Percentiles rank a stretch among this genome's conserved stretches.
Evolutionary conservation across 805 yeast species (phyloP).

Genomic region (Clavispora vitiphila): DNA sequence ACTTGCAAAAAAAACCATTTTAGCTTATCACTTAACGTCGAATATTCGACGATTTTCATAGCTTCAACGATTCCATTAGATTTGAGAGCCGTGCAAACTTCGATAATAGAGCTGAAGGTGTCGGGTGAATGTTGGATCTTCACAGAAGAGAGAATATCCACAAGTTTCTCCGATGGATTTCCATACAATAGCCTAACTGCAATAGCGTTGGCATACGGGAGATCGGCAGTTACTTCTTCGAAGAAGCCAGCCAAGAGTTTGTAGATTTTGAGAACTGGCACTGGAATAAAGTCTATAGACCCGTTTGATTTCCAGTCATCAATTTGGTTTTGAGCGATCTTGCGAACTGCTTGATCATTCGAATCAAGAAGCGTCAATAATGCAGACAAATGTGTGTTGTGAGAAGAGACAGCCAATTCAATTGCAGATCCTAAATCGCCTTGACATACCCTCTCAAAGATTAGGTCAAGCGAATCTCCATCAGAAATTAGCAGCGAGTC

Average conservation of each 20-base stretch:
- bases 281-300: slow-evolving; percentile 44
- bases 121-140: not conserved
- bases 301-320: slow-evolving; percentile 55
- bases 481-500: slow-evolving; percentile 20
- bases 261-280: slow-evolving; percentile 52
- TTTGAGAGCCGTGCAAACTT: slow-evolving; percentile 12
- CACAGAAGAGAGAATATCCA: slow-evolving; percentile 2
- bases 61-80: slow-evolving; percentile 6
- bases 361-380: slow-evolving; percentile 68
- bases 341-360: slow-evolving; percentile 53
- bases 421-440: slow-evolving; percentile 63
- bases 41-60: slow-evolving; percentile 2
- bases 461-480: slow-evolving; percentile 43
- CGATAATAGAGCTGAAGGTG: slow-evolving; percentile 12
- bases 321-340: slow-evolving; percentile 58
- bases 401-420: slow-evolving; percentile 51
- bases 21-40: slow-evolving; percentile 30
- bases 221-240: slow-evolving; percentile 34
- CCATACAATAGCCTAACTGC: slow-evolving; percentile 63
- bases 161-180: slow-evolving; percentile 19
- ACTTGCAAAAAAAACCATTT: slow-evolving; percentile 52
- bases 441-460: slow-evolving; percentile 46
- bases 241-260: slow-evolving; percentile 56
- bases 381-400: slow-evolving; percentile 66
- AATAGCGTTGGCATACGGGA: slow-evolving; percentile 65